phyloP scores from a whole-genome alignment of 2,329 filamentous ascomycete genomes.

The Pseudocercospora fuligena region DNA sequence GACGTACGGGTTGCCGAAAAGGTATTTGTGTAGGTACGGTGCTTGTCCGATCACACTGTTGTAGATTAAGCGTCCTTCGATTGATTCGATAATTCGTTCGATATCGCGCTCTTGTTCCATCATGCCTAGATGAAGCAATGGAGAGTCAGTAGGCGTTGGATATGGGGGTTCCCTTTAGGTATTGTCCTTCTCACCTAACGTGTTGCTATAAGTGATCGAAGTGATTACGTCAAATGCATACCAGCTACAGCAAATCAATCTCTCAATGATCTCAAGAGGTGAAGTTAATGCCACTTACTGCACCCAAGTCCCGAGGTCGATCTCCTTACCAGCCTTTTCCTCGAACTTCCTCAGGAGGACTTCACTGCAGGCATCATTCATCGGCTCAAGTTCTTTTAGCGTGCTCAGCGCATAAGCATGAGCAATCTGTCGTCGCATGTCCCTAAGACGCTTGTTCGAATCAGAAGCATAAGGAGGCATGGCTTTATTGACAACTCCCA shows the following conservation, averaged over 20 bases:
- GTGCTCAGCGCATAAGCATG: slow-evolving; percentile 32
- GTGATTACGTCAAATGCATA: slow-evolving; percentile 34
- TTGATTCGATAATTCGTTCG: slow-evolving; percentile 22
- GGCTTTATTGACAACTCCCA: too few species aligned
- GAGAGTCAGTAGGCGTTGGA: too few species aligned
- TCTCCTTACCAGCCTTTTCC: slow-evolving; percentile 21
- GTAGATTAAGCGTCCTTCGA: slow-evolving; percentile 31
- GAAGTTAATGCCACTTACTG: slow-evolving; percentile 12
- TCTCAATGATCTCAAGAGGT: too few species aligned
- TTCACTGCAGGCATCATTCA: slow-evolving; percentile 33
- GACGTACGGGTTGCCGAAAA: slow-evolving; percentile 31
- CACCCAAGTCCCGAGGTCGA: slow-evolving; percentile 33
- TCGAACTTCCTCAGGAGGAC: slow-evolving; percentile 30
- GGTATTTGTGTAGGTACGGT: slow-evolving; percentile 27
- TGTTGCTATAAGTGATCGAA: slow-evolving; percentile 32
- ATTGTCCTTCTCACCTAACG: slow-evolving; percentile 9
- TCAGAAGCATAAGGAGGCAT: too few species aligned
- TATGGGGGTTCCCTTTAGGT: too few species aligned
- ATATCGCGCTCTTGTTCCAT: slow-evolving; percentile 30
- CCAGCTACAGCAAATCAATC: slow-evolving; percentile 9
- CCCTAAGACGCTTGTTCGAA: slow-evolving; percentile 26
- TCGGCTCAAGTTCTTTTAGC: slow-evolving; percentile 33
- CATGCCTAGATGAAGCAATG: slow-evolving; percentile 15
- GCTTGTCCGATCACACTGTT: slow-evolving; percentile 32
- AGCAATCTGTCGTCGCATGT: slow-evolving; percentile 40